Evolutionary conservation across 2,329 filamentous ascomycete genomes (phyloP), one percentile per base, ranked within the genome.

Genomic region (Cladophialophora psammophila): DNA sequence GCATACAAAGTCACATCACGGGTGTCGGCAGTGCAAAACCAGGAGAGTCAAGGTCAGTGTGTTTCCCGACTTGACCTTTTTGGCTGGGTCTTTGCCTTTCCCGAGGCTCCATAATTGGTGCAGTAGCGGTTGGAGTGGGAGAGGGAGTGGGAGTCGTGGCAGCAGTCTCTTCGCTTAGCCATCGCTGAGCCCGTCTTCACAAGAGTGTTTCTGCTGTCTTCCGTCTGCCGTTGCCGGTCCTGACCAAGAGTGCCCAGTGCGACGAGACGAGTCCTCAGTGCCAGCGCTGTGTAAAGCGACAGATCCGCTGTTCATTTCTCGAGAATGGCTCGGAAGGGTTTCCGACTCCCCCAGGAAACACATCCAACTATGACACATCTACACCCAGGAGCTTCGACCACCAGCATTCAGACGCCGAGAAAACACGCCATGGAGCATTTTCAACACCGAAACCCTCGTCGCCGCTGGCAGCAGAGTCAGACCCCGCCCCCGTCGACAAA

Each of bases 1-100:
- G 40, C 72, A 74, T 63, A 74, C 71, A 8, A 74, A 74, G 45
- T 72, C 70, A 13, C 72, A 73, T 62, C 72, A 74, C 56, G 72
- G 72, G 5, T 74, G 72, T 54, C 40, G 61, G 42, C 71, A 74
- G 56, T 74, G 72, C 63, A 74, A 74, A 60, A 63, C 68, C 8
- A 66, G 72, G 34, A 68, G 71, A 58, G 72, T 74, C 58, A 74
- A 74, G 70, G 72, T 74, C 34, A 69, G 70, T 66, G 9, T 50
- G 26, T 45, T 18, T 45, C 26, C n/a, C 15, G 45, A 36, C 31
- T 26, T 45, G n/a, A 35, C 34, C 18, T 48, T 45, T 48, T 45
- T 48, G 42, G 53, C 45, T 34, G 31, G 55, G 48, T 5, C 58
- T 18, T 52, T 36, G 35, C 60, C 53, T 53, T 48, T 42, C 36